Base-by-base conservation (phyloP, 2,329 filamentous ascomycete genomes). In the Fusarium dimerum region DNA sequence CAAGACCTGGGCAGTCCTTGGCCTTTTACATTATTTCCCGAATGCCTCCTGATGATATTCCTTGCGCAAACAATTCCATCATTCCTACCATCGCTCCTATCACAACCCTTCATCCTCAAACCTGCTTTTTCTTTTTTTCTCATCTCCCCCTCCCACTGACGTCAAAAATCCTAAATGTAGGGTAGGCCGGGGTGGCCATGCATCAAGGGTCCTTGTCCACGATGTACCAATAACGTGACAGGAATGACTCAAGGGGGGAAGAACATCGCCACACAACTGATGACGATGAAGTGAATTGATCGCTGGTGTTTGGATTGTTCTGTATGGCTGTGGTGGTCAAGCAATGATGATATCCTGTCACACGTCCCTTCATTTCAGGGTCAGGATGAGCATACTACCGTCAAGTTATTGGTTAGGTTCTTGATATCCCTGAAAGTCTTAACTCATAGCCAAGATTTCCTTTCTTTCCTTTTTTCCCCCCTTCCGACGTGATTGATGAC, bases 1-100 rank as follows among this genome's bases (percentile, higher is more conserved):
- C 7, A 50, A 55, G 50, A 40, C 30, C 54, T 53, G 40, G 57
- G 49, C 57, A 48, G 40, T 32, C 47, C 57, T 60, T 60, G 50
- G 57, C 57, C 51, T 46, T 60, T 58, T 52, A 51, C 43, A 45
- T 12, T 26, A 32, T 17, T n/a, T 26, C 20, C 20, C 20, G 20
- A 26, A 26, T 26, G 20, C 20, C 20, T 26, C 20, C 20, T 26
- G 20, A 26, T 26, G 20, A 26, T 26, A 26, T 7, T 26, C 20
- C 20, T 26, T 26, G 20, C 20, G 7, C 20, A 26, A 7, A 26
- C 20, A 26, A 26, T 26, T 26, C 20, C 20, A 26, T 26, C 20
- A 26, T 26, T 26, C 20, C 20, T 26, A 5, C 20, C 4, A 26
- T 26, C 20, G 20, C 4, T 26, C 20, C 20, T 26, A 26, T 26